A percentile compares a stretch with the other conserved stretches of the same genome.
phyloP scores from a whole-genome alignment of 352 stramenopile species.

The Phytophthora uliginosa region DNA sequence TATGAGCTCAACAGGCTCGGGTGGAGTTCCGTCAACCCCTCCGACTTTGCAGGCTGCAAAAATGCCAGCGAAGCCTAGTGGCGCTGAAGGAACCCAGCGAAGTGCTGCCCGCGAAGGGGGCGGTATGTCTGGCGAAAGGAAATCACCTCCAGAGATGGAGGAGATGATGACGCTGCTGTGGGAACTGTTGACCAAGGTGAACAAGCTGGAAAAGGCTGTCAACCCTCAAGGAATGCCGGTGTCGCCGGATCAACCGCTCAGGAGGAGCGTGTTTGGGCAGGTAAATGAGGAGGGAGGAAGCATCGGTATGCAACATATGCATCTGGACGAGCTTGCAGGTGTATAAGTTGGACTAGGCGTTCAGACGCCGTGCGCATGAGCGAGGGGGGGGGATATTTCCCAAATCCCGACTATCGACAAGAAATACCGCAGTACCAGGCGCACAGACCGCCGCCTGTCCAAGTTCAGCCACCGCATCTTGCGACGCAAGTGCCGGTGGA shows the following conservation, averaged over 20 bases:
- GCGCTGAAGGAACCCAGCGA: background rate
- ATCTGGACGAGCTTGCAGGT: background rate
- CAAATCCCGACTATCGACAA: background rate
- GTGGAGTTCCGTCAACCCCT: background rate
- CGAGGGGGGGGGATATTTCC: background rate
- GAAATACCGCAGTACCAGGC: background rate
- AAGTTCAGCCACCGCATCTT: background rate
- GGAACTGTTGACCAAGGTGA: constrained; percentile 1
- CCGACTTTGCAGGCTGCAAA: background rate
- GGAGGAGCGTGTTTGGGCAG: constrained; percentile 7
- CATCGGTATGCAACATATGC: constrained; percentile 1
- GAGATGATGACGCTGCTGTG: constrained; percentile 1
- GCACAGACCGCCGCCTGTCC: background rate
- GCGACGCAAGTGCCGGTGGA: background rate
- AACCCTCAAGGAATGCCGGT: background rate
- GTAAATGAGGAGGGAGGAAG: constrained; percentile 3
- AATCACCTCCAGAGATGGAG: background rate
- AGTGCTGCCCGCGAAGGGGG: background rate
- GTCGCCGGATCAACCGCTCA: background rate
- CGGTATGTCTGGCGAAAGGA: background rate
- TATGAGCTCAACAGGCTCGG: constrained; percentile 6
- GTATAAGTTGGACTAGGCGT: background rate
- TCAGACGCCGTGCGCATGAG: constrained; percentile 2
- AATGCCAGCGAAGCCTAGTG: background rate
- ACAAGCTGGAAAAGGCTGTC: constrained; percentile 7